Percentiles rank a stretch among this genome's conserved stretches.
phyloP scores from a whole-genome alignment of 2,329 filamentous ascomycete genomes.

The Tolypocladium inflatum region DNA sequence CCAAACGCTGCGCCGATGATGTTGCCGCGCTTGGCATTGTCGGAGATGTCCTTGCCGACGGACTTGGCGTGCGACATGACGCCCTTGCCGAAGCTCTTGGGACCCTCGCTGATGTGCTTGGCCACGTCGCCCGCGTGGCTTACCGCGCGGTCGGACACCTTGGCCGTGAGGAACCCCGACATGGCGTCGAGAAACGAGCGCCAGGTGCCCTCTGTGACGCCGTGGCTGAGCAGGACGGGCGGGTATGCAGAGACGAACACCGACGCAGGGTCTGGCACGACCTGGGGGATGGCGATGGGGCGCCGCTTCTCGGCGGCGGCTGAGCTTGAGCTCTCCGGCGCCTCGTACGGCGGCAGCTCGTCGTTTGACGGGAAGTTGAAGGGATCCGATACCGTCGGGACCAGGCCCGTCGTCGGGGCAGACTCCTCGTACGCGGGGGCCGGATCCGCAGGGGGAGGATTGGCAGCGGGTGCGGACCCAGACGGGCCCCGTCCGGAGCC shows the following conservation, averaged over 20 bases:
- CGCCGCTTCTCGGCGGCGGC: slow-evolving; percentile 4
- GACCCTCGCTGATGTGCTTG: slow-evolving; percentile 24
- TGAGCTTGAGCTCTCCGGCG: neutral
- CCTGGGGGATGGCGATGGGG: slow-evolving; percentile 32
- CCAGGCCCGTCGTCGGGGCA: neutral
- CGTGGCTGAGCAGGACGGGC: slow-evolving; percentile 25
- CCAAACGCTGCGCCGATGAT: slow-evolving; percentile 26
- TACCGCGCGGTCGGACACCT: slow-evolving; percentile 32
- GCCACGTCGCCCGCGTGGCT: slow-evolving; percentile 32
- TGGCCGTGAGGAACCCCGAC: slow-evolving; percentile 36
- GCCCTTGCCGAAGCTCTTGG: slow-evolving; percentile 23
- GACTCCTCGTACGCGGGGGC: slow-evolving; percentile 5
- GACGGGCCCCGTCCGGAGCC: neutral
- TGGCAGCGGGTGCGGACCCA: neutral
- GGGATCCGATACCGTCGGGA: slow-evolving; percentile 13
- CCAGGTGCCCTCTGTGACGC: slow-evolving; percentile 25
- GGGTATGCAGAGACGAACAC: slow-evolving; percentile 30
- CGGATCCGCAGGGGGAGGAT: neutral
- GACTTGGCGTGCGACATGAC: slow-evolving; percentile 25
- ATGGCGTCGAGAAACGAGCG: slow-evolving; percentile 26
- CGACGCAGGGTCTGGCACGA: slow-evolving; percentile 19
- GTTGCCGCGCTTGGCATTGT: slow-evolving; percentile 28
- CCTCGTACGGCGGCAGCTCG: slow-evolving; percentile 19
- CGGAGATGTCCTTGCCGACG: slow-evolving; percentile 24
- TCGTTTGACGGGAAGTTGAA: slow-evolving; percentile 29